Base-by-base conservation (phyloP, 2,329 filamentous ascomycete genomes). In the Hymenoscyphus repandus region DNA sequence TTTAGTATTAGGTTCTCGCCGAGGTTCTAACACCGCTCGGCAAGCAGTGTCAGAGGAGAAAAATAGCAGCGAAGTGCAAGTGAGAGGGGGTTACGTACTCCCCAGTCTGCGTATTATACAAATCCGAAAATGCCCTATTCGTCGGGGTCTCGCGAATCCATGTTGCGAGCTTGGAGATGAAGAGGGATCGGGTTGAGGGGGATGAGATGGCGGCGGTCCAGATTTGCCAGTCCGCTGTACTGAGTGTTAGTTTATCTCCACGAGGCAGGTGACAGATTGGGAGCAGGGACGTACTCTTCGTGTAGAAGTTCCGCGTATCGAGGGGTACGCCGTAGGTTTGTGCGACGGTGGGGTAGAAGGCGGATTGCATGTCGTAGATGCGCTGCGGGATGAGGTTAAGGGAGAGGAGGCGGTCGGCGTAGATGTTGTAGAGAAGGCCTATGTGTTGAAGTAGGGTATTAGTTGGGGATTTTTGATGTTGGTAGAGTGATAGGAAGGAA, bases 321-420 rank as follows among this genome's bases (percentile, higher is more conserved):
- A 96, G 82, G 0, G 89, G 85, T 1, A 95, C 77, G 17, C 89
- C 90, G 68, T 88, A 93, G 61, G 82, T 79, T 57, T 87, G 80
- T 48, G 84, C 80, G 3, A 88, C 80, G 10, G 79, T 78, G 38
- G 77, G 75, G 72, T 95, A 96, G 76, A 88, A 95, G 51, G 76
- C 69, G 32, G 81, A 87, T 68, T 95, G 89, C 66, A 84, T 83
- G 55, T 82, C 78, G 74, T 93, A 95, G 64, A 95, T 78, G 54
- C 77, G 74, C 58, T 83, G 74, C 0, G 86, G 85, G 47, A 95
- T 85, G 65, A 95, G 72, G 47, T 86, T 78, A 69, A 95, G 90
- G 64, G 82, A 85, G 6, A 95, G 79, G 33, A 92, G 74, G 31
- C 80, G 82, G 69, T 95, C 90, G 9, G 85, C 82, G 70, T 89